Conservation (phyloP, 495 filamentous ascomycete genomes). For the Tuber magnatum region DNA sequence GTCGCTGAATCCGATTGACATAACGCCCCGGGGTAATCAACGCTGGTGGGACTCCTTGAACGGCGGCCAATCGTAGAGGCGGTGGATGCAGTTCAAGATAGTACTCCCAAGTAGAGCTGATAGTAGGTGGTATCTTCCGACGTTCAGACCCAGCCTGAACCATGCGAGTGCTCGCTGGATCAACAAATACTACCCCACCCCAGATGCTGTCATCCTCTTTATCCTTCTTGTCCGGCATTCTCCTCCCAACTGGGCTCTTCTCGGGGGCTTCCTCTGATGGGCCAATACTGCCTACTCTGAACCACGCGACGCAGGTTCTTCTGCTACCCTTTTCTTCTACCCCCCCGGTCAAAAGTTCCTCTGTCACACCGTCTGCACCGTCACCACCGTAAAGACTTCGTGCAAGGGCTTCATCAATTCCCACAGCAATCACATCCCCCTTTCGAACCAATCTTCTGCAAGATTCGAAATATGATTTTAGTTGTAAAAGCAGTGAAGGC, state of each 20-base stretch:
- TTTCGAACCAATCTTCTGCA: slow-evolving; percentile 69
- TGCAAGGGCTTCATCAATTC: slow-evolving; percentile 74
- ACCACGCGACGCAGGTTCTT: slow-evolving; percentile 74
- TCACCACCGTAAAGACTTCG: slow-evolving; percentile 57
- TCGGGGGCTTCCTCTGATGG: slow-evolving; percentile 25
- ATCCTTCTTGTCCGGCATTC: slow-evolving; percentile 50
- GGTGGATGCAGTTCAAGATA: slow-evolving; percentile 68
- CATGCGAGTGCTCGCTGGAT: slow-evolving; percentile 76
- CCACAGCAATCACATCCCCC: slow-evolving; percentile 79
- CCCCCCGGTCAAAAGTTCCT: slow-evolving; percentile 54
- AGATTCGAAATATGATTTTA: slow-evolving; percentile 79
- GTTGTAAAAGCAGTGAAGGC: slow-evolving; percentile 67
- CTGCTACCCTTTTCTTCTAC: slow-evolving; percentile 39
- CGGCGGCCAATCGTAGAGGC: slow-evolving; percentile 45
- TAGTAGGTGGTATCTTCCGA: slow-evolving; percentile 64
- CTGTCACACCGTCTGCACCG: slow-evolving; percentile 56
- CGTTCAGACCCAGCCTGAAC: slow-evolving; percentile 77
- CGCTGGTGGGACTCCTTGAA: slow-evolving; percentile 47
- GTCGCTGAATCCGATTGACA: slow-evolving; percentile 61
- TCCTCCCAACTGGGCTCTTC: slow-evolving; percentile 27
- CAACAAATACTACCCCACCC: slow-evolving; percentile 75
- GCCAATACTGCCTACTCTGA: slow-evolving; percentile 68
- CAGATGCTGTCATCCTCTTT: slow-evolving; percentile 59
- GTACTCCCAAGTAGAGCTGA: slow-evolving; percentile 72
- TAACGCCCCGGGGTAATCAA: slow-evolving; percentile 45